Conservation (phyloP, 1,139 yeast genomes). For the Wickerhamomyces sp. region DNA sequence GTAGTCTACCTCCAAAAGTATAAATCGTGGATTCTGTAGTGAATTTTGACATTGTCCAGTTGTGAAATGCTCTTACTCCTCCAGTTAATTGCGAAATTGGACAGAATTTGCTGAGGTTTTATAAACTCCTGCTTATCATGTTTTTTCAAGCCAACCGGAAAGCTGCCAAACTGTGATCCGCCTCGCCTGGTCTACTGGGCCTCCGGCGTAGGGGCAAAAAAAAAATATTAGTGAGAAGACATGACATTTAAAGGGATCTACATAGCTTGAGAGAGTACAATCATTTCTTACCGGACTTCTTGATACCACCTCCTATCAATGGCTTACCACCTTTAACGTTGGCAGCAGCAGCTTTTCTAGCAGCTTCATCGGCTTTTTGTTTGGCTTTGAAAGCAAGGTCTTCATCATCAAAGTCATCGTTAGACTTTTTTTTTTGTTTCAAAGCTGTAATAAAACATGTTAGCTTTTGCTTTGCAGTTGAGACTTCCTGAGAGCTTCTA, state of each 20-base stretch:
- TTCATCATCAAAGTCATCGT: conserved; percentile 75
- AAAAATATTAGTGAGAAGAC: too few species aligned
- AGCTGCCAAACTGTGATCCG: too few species aligned
- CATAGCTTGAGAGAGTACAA: too few species aligned
- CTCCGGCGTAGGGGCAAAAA: too few species aligned
- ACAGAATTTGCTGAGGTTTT: too few species aligned
- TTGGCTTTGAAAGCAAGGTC: conserved; percentile 87
- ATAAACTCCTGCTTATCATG: neutral
- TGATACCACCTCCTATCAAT: conserved; percentile 88
- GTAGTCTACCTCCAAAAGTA: conserved; percentile 71
- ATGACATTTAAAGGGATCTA: too few species aligned
- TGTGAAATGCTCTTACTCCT: too few species aligned
- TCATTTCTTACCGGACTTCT: conserved; percentile 73
- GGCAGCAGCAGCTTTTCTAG: conserved; percentile 84
- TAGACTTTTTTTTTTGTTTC: conserved; percentile 63
- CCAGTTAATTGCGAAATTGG: too few species aligned
- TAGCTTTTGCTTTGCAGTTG: too few species aligned
- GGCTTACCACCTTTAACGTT: conserved; percentile 91
- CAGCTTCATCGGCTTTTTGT: conserved; percentile 92
- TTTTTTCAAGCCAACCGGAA: too few species aligned
- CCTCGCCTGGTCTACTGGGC: too few species aligned
- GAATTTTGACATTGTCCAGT: conserved; percentile 28
- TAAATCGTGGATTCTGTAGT: conserved; percentile 51
- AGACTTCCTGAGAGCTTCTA: too few species aligned
- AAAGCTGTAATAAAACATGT: conserved; percentile 19